Conservation (phyloP, 192 early-diverging fungal species). For the Funneliformis geosporum region DNA sequence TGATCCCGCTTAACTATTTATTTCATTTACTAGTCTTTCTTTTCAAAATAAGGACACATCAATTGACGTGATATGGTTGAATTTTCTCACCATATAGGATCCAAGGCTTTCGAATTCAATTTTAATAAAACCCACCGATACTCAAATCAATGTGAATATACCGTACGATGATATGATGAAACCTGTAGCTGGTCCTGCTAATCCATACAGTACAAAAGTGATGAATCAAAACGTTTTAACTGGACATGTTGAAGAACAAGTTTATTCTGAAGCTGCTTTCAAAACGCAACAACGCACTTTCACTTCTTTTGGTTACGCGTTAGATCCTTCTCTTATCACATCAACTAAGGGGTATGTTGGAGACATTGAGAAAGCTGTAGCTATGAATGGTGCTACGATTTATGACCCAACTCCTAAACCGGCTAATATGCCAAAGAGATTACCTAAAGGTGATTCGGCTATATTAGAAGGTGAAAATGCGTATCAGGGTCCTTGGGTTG, state of each 20-base stretch:
- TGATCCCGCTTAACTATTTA: not conserved
- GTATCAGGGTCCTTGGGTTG: slow-evolving; percentile 94
- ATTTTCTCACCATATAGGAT: slow-evolving; percentile 34
- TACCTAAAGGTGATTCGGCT: slow-evolving; percentile 72
- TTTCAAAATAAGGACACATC: not conserved
- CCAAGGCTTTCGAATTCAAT: slow-evolving; percentile 43
- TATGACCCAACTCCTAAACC: slow-evolving; percentile 47
- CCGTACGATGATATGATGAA: slow-evolving; percentile 58
- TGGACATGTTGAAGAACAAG: slow-evolving; percentile 80
- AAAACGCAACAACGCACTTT: slow-evolving; percentile 84
- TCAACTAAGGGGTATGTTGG: slow-evolving; percentile 63
- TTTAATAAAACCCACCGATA: slow-evolving; percentile 58
- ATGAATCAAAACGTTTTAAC: slow-evolving; percentile 57
- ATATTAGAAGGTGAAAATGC: slow-evolving; percentile 73
- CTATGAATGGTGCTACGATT: slow-evolving; percentile 56
- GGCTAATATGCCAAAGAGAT: slow-evolving; percentile 49
- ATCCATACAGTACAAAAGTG: slow-evolving; percentile 52
- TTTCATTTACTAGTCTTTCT: not conserved
- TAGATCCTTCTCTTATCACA: slow-evolving; percentile 67
- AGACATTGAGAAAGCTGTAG: slow-evolving; percentile 54
- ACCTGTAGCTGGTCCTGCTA: slow-evolving; percentile 54
- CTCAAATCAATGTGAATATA: slow-evolving; percentile 56
- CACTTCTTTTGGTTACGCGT: slow-evolving; percentile 75
- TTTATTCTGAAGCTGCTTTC: slow-evolving; percentile 73
- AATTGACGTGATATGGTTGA: slow-evolving; percentile 7